A percentile compares a stretch with the other conserved stretches of the same genome.
These are phyloP conservation scores for Spatholobus suberectus DNA, from an alignment of 306 rosid species.

Conservation along the genomic window DNA sequence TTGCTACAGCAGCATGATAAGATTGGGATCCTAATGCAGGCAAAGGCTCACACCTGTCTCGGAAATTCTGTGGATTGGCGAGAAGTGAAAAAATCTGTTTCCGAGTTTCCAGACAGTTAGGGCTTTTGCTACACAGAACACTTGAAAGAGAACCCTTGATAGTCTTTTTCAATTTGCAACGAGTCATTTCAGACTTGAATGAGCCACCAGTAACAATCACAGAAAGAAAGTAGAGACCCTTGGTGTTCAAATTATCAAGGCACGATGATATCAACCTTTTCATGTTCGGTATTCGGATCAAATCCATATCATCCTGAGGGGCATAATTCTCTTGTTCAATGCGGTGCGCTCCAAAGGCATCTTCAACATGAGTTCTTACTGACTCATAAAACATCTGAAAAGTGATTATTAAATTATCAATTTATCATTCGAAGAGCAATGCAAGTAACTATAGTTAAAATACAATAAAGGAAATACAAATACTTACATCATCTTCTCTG, in stretches of 20 bases:
- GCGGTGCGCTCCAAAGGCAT: constrained; percentile 53
- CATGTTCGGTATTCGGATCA: constrained; percentile 30
- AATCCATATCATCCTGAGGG: constrained; percentile 48
- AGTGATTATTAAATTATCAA: constrained; percentile 28
- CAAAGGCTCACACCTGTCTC: constrained; percentile 41
- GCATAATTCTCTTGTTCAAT: constrained; percentile 43
- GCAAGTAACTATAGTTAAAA: background rate
- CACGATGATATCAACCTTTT: constrained; percentile 48
- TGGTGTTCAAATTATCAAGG: constrained; percentile 70
- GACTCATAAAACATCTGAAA: constrained; percentile 77
- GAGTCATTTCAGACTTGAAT: constrained; percentile 58
- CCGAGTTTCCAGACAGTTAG: constrained; percentile 36
- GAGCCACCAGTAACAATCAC: constrained; percentile 55
- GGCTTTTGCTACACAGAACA: constrained; percentile 41
- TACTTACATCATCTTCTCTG: constrained; percentile 84
- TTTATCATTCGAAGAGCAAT: constrained; percentile 30
- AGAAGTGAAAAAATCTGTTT: constrained; percentile 58
- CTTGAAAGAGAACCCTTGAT: constrained; percentile 58
- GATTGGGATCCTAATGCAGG: constrained; percentile 43
- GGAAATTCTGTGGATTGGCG: constrained; percentile 58
- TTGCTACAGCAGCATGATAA: constrained; percentile 43
- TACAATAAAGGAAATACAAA: constrained; percentile 23
- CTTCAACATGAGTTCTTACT: constrained; percentile 60
- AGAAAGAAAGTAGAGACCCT: constrained; percentile 70
- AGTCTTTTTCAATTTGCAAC: constrained; percentile 63